Evolutionary conservation across 768 basidiomycete genomes (phyloP), one percentile per base, ranked within the genome.

Genomic region (Naganishia onofrii): DNA sequence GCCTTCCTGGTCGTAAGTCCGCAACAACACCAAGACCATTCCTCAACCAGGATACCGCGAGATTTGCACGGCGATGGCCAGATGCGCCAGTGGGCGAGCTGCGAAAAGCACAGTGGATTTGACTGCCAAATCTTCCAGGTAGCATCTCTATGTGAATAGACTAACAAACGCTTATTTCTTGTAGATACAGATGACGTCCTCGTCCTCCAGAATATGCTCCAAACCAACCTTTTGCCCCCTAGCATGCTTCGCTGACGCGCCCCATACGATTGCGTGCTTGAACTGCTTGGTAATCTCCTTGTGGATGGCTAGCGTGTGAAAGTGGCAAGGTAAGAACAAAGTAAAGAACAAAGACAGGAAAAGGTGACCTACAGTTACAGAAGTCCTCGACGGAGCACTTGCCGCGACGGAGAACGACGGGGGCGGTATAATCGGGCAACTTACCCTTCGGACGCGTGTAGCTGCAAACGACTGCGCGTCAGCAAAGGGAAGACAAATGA

Each of bases 261-360:
- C 95, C 93, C 93, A 99, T 3, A 98, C 94, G 69, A 93, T 84
- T 0, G 79, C 78, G 93, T 86, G 96, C 54, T 76, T 95, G 89
- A 97, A 89, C 78, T 97, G 92, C 81, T 95, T 95, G 12, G 91
- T 89, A 63, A 97, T 98, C 80, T 96, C 93, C 82, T 95, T 96
- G 82, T 97, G 95, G 70, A 97, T 95, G 15, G 91, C 84, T 66
- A 29, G 31, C 38, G 29, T 7, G 31, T 28, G 23, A 7, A n/a
- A 44, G 26, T 15, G 54, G 65, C 51, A 31, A 36, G 51, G 56
- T 34, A 31, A 36, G 19, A 26, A 10, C 9, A 31, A 6, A 70
- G 15, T 23, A 46, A 12, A 26, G n/a, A 1, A 42, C 23, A 28
- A 9, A 44, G 36, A 29, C 36, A 66, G 29, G 8, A 46, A 58